Percentiles rank a stretch among this genome's conserved stretches.
Conservation (phyloP, 345 rosid genomes). For the Salix koriyanagi region DNA sequence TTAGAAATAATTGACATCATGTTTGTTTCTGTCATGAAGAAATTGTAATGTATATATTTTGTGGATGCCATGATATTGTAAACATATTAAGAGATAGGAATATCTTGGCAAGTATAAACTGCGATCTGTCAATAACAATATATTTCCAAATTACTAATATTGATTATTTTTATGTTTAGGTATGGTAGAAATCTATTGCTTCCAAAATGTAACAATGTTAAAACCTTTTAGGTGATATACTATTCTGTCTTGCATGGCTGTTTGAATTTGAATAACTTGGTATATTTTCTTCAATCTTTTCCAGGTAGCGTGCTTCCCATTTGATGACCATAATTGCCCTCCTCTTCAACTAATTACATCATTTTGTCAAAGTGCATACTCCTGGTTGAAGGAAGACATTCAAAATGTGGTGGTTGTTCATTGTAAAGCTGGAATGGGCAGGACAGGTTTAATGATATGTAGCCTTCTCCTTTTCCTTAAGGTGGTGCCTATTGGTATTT, state of each 20-base stretch:
- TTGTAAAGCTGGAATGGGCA: slow-evolving; percentile 39
- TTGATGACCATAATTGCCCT: slow-evolving; percentile 36
- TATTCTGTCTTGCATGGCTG: background rate
- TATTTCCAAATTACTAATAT: background rate
- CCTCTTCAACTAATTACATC: slow-evolving; percentile 23
- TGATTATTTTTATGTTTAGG: background rate
- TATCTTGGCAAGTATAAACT: background rate
- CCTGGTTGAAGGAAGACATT: slow-evolving; percentile 33
- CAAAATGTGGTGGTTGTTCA: slow-evolving; percentile 34
- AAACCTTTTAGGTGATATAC: background rate
- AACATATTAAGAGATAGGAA: background rate
- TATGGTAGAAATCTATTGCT: background rate
- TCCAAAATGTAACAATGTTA: background rate
- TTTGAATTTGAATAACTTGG: background rate
- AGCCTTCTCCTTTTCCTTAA: slow-evolving; percentile 30
- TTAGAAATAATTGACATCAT: background rate
- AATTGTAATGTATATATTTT: background rate
- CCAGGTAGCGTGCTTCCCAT: slow-evolving; percentile 33
- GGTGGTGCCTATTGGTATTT: slow-evolving; percentile 22
- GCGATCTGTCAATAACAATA: background rate
- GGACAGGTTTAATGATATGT: slow-evolving; percentile 34
- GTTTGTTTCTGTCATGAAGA: background rate
- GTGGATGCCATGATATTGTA: background rate
- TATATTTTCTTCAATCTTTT: background rate
- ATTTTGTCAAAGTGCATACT: slow-evolving; percentile 31